A percentile compares a stretch with the other conserved stretches of the same genome.
These are phyloP conservation scores for Mycena sanguinolenta DNA, from an alignment of 768 basidiomycete species.

Conservation along the genomic window DNA sequence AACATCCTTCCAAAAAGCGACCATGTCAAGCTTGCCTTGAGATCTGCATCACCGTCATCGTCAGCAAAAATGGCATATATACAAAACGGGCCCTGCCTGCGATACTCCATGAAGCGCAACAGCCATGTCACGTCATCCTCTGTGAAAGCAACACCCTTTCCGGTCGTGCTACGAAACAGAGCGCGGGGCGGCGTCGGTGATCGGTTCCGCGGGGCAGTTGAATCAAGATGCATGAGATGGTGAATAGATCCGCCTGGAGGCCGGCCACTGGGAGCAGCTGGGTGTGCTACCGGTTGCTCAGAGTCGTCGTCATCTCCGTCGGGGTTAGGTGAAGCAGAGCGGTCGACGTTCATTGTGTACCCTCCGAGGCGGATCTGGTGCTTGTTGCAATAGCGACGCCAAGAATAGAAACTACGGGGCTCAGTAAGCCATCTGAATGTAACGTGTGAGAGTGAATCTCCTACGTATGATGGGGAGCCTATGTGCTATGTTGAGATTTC, in stretches of 20 bases:
- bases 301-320: constrained; percentile 57
- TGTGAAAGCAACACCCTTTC: constrained; percentile 92
- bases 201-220: constrained; percentile 60
- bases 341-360: constrained; percentile 80
- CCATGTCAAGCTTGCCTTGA: constrained; percentile 78
- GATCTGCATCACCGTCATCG: constrained; percentile 56
- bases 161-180: constrained; percentile 86
- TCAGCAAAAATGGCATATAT: constrained; percentile 32
- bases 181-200: constrained; percentile 88
- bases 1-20: constrained; percentile 84
- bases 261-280: constrained; percentile 14
- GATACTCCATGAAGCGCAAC: constrained; percentile 81
- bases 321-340: constrained; percentile 56
- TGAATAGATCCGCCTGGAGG: constrained; percentile 44
- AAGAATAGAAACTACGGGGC: constrained; percentile 81
- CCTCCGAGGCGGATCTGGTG: constrained; percentile 92
- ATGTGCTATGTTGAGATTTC: constrained; percentile 23
- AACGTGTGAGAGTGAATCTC: constrained; percentile 41
- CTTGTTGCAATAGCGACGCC: constrained; percentile 93
- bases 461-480: constrained; percentile 93
- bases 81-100: constrained; percentile 67
- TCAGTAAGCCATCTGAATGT: constrained; percentile 13
- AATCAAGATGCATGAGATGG: constrained; percentile 35
- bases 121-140: constrained; percentile 85
- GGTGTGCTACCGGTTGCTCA: constrained; percentile 38